phyloP scores from a whole-genome alignment of 257 asterid species.

The Solanum rostratum region DNA sequence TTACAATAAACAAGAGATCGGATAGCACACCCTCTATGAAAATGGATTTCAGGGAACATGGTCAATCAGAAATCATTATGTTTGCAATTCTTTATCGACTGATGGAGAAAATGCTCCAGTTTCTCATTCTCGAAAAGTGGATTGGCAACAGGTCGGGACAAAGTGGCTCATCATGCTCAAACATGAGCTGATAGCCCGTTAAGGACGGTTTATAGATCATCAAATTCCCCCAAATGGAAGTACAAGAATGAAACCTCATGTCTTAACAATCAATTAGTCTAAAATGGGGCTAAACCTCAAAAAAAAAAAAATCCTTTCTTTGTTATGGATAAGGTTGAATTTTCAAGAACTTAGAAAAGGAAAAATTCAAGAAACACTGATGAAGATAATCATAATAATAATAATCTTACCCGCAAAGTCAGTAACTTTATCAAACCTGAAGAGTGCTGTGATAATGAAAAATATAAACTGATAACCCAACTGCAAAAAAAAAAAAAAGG shows the following conservation, averaged over 20 bases:
- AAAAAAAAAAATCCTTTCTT: neutral
- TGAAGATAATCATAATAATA: neutral
- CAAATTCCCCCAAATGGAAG: too few relatives aligned
- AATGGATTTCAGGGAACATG: neutral
- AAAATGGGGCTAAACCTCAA: neutral
- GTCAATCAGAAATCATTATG: too few relatives aligned
- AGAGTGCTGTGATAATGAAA: constrained; percentile 80
- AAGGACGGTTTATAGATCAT: neutral
- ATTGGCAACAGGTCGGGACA: neutral
- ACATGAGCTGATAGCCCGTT: neutral
- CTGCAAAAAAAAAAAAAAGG: constrained; percentile 35
- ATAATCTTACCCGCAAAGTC: constrained; percentile 73
- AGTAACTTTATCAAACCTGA: constrained; percentile 83
- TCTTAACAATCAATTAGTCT: neutral
- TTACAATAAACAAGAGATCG: neutral
- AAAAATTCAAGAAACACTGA: neutral
- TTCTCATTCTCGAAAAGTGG: neutral
- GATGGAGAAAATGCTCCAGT: neutral
- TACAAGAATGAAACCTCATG: neutral
- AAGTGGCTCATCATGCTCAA: neutral
- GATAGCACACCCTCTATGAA: neutral
- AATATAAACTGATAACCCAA: constrained; percentile 73
- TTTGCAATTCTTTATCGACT: neutral
- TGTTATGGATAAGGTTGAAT: neutral
- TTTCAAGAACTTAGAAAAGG: neutral